Evolutionary conservation across 1,284 basidiomycete species (phyloP).

Genomic region (Marasmius sp.): DNA sequence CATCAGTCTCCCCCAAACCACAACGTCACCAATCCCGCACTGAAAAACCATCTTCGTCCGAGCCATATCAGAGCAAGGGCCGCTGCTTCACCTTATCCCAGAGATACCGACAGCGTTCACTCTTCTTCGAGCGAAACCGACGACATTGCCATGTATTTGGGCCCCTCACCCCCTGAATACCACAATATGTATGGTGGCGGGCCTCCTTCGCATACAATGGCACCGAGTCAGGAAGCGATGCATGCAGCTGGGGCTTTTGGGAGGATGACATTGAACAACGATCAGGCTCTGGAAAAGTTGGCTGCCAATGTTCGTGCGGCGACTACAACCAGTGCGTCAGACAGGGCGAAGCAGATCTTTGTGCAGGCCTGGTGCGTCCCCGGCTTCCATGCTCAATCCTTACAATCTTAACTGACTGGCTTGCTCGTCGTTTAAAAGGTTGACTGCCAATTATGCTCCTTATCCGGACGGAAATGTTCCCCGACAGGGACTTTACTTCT

Average conservation of each 20-base stretch:
- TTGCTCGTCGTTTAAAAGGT: constrained; percentile 41
- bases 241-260: constrained; percentile 69
- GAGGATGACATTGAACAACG: constrained; percentile 69
- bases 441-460: constrained; percentile 85
- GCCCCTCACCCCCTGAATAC: constrained; percentile 55
- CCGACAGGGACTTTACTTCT: constrained; percentile 87
- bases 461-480: constrained; percentile 89
- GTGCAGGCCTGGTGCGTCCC: constrained; percentile 79
- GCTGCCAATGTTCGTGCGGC: constrained; percentile 84
- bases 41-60: constrained; percentile 71
- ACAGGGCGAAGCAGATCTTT: constrained; percentile 86
- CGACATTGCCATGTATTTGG: constrained; percentile 76
- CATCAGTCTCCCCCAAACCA: constrained; percentile 70
- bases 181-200: constrained; percentile 49
- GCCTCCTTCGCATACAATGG: constrained; percentile 42
- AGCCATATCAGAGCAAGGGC: constrained; percentile 75
- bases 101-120: constrained; percentile 80
- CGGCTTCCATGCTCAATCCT: constrained; percentile 19
- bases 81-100: constrained; percentile 77
- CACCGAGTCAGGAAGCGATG: constrained; percentile 59
- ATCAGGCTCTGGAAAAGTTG: constrained; percentile 80
- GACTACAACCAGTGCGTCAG: constrained; percentile 84
- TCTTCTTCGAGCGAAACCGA: constrained; percentile 84
- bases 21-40: constrained; percentile 65
- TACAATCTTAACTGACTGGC: constrained; percentile 15